phyloP scores from a whole-genome alignment of 2,329 filamentous ascomycete species.

The Neonectria coccinea region DNA sequence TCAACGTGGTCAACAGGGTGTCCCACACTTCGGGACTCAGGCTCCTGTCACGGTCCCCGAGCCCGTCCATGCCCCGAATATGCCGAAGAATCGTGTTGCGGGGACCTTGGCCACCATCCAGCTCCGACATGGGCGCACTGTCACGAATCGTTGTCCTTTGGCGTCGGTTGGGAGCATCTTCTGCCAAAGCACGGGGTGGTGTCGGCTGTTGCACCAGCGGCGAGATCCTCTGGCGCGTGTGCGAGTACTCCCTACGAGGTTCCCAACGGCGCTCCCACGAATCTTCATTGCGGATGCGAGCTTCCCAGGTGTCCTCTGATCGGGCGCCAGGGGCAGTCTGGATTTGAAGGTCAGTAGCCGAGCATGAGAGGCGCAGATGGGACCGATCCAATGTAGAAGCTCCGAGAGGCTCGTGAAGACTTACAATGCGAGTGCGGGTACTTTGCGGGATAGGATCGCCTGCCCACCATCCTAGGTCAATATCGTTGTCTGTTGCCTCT shows the following conservation, averaged over 20 bases:
- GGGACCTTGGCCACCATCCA: background rate
- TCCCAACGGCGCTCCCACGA: background rate
- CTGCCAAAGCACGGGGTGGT: conserved; percentile 6
- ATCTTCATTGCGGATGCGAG: conserved; percentile 1
- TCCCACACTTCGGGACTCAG: conserved; percentile 86
- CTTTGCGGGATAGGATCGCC: conserved; percentile 36
- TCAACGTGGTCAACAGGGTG: conserved; percentile 81
- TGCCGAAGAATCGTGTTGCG: conserved; percentile 27
- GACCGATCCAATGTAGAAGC: background rate
- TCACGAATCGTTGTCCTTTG: conserved; percentile 8
- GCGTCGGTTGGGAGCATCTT: conserved; percentile 14
- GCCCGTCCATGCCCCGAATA: conserved; percentile 68
- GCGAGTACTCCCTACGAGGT: background rate
- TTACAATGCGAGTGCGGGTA: conserved; percentile 41
- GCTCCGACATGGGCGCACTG: background rate
- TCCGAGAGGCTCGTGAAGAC: conserved; percentile 5
- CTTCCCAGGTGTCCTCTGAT: background rate
- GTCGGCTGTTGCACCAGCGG: conserved; percentile 19
- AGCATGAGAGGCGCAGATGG: background rate
- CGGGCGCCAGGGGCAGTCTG: conserved; percentile 21
- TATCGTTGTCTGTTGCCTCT: conserved; percentile 29
- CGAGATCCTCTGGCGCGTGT: background rate
- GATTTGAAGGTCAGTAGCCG: conserved; percentile 19
- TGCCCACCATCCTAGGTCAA: conserved; percentile 41
- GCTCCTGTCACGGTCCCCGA: conserved; percentile 87